Conservation (phyloP, 2,329 filamentous ascomycete genomes). For the Calonectria henricotiae region DNA sequence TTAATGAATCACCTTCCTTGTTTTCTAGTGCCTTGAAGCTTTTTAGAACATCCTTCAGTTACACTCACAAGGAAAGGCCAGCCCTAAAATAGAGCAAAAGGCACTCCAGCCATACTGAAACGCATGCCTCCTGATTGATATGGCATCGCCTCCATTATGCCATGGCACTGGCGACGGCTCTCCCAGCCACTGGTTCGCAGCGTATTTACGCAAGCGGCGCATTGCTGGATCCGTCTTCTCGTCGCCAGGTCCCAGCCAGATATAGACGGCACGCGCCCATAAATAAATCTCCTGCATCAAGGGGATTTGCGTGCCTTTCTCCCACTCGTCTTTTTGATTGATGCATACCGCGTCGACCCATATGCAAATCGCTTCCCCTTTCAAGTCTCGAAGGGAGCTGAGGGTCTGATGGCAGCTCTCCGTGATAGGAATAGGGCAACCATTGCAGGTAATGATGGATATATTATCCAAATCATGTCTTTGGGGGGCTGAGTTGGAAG, state of each 20-base stretch:
- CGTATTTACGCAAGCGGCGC: too few species aligned
- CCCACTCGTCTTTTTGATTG: neutral
- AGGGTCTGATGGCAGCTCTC: neutral
- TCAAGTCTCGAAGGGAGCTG: neutral
- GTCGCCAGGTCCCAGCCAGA: conserved; percentile 8
- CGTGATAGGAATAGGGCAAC: neutral
- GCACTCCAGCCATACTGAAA: too few species aligned
- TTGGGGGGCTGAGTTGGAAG: too few species aligned
- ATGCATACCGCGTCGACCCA: neutral
- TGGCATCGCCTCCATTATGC: neutral
- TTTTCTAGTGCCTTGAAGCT: neutral
- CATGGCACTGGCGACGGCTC: neutral
- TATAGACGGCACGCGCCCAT: neutral
- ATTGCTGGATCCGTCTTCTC: too few species aligned
- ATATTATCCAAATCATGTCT: too few species aligned
- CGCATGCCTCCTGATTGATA: too few species aligned
- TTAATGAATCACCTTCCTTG: neutral
- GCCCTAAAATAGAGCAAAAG: too few species aligned
- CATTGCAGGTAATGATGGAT: neutral
- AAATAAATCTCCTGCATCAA: conserved; percentile 19
- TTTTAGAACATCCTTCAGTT: neutral
- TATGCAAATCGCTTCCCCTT: neutral
- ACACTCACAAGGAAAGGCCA: too few species aligned
- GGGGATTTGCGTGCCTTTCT: neutral
- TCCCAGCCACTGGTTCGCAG: too few species aligned